These are phyloP conservation scores for Alternaria incomplexa DNA, from an alignment of 2,329 filamentous ascomycete species.

Conservation along the genomic window DNA sequence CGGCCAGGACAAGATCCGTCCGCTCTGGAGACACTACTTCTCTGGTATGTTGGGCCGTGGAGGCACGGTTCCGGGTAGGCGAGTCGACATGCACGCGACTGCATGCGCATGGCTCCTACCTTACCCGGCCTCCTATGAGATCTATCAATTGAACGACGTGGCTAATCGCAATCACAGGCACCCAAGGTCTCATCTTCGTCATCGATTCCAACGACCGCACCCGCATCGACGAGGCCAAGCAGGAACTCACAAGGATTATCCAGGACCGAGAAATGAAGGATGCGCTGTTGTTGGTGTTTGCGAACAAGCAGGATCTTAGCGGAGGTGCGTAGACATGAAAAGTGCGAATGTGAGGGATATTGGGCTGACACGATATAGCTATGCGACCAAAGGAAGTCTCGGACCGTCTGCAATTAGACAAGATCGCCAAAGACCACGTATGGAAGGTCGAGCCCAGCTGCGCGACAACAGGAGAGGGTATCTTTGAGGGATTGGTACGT, in stretches of 20 bases:
- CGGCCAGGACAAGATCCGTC: conserved; percentile 99
- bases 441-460: conserved; percentile 63
- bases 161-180: conserved; percentile 58
- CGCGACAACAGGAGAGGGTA: conserved; percentile 60
- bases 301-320: conserved; percentile 99
- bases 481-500: conserved; percentile 59
- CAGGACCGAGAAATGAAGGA: conserved; percentile 99
- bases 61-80: conserved; percentile 40
- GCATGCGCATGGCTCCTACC: conserved; percentile 17
- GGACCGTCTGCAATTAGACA: conserved; percentile 55
- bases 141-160: conserved; percentile 3
- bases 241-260: conserved; percentile 97
- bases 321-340: no score
- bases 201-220: conserved; percentile 99
- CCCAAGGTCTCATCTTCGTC: conserved; percentile 99
- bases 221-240: conserved; percentile 94
- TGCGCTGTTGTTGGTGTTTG: conserved; percentile 94
- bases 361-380: conserved; percentile 40
- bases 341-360: background rate
- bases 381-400: conserved; percentile 60
- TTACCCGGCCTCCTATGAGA: background rate
- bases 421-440: conserved; percentile 59
- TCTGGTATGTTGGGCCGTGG: conserved; percentile 63
- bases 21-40: conserved; percentile 99
- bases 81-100: conserved; percentile 18